Conservation (phyloP, 1,284 basidiomycete species). For the Fomitopsis palustris region DNA sequence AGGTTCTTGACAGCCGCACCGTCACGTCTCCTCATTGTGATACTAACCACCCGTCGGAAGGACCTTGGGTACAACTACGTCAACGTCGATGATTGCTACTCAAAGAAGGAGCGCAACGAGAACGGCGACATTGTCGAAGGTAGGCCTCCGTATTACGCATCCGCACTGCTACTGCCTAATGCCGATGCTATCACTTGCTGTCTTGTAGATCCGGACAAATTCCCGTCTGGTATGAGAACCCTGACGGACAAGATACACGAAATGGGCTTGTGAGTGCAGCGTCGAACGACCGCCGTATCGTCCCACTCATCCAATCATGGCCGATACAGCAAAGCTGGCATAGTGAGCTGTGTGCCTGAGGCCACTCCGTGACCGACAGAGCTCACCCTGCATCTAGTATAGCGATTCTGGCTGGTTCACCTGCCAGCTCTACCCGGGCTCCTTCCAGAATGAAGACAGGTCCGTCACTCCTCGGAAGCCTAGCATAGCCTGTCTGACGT, state of each 20-base stretch:
- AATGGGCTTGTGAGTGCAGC: slow-evolving; percentile 40
- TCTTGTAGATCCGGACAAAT: slow-evolving; percentile 27
- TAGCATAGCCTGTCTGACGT: not conserved
- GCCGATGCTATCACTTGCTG: not conserved
- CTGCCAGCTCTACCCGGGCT: slow-evolving; percentile 48
- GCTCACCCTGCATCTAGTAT: slow-evolving; percentile 31
- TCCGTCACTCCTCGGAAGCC: not conserved
- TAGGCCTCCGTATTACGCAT: slow-evolving; percentile 8
- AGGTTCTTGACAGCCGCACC: slow-evolving; percentile 1
- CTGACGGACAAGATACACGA: slow-evolving; percentile 42
- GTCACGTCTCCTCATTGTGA: not conserved
- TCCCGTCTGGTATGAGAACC: slow-evolving; percentile 42
- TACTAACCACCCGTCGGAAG: slow-evolving; percentile 1
- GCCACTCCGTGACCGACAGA: not conserved
- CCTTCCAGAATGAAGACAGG: slow-evolving; percentile 45
- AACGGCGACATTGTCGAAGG: slow-evolving; percentile 32
- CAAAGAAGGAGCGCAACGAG: slow-evolving; percentile 32
- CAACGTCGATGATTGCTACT: slow-evolving; percentile 40
- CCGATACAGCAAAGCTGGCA: slow-evolving; percentile 29
- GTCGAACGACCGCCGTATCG: not conserved
- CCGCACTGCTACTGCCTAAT: not conserved
- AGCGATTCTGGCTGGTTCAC: slow-evolving; percentile 53
- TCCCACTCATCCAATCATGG: not conserved
- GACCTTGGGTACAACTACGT: slow-evolving; percentile 35
- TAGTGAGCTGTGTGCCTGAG: slow-evolving; percentile 16